phyloP scores from a whole-genome alignment of 1,139 yeast species.

The Kurtzmaniella quercitrusa region DNA sequence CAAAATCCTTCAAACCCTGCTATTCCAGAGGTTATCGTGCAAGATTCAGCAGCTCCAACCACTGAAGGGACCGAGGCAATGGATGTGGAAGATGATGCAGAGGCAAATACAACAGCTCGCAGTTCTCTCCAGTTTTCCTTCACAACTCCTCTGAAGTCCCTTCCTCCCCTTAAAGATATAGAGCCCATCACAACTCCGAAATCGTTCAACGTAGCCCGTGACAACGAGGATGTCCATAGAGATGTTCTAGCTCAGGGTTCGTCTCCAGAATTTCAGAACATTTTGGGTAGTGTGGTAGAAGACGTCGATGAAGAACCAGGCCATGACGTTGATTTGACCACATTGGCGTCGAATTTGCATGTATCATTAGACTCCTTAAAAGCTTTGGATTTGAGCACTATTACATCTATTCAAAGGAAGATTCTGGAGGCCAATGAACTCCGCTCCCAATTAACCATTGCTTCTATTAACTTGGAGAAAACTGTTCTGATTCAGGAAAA shows the following conservation, averaged over 20 bases:
- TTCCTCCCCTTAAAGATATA: slow-evolving; percentile 43
- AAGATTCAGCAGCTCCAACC: background rate
- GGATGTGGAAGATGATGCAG: background rate
- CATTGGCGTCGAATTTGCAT: slow-evolving; percentile 1
- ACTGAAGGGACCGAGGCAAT: background rate
- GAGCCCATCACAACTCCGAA: slow-evolving; percentile 42
- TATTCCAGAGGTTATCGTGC: background rate
- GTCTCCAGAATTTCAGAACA: slow-evolving; percentile 2
- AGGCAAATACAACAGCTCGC: background rate
- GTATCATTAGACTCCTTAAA: background rate
- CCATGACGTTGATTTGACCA: background rate
- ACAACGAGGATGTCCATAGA: slow-evolving; percentile 9
- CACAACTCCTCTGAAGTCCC: slow-evolving; percentile 38
- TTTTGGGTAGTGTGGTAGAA: slow-evolving; percentile 4
- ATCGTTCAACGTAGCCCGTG: slow-evolving; percentile 38
- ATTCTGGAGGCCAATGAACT: slow-evolving; percentile 47
- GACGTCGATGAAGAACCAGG: slow-evolving; percentile 8
- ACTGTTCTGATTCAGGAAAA: slow-evolving; percentile 29
- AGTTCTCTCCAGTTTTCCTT: slow-evolving; percentile 21
- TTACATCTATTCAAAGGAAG: slow-evolving; percentile 36
- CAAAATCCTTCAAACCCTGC: slow-evolving; percentile 4
- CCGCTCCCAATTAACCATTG: slow-evolving; percentile 46
- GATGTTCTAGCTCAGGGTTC: slow-evolving; percentile 2
- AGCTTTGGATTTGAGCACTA: slow-evolving; percentile 11
- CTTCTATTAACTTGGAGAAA: slow-evolving; percentile 55